A percentile compares a stretch with the other conserved stretches of the same genome.
phyloP scores from a whole-genome alignment of 148 eudicot genomes.

The Camellia granthamiana region DNA sequence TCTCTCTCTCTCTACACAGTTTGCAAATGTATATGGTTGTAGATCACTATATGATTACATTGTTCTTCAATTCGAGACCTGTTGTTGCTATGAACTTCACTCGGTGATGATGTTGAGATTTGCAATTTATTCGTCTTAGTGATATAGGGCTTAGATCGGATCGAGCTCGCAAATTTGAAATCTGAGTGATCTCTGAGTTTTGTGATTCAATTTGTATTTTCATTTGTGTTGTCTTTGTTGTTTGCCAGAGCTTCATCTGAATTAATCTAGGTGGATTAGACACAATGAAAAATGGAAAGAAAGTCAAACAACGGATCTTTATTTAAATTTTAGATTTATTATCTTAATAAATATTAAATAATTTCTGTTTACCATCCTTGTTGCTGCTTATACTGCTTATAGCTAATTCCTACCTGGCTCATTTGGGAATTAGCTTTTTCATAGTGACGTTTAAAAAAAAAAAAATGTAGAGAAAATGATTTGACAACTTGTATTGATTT shows the following conservation, averaged over 20 bases:
- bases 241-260: not conserved
- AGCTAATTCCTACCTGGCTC: not conserved
- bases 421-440: too few species aligned
- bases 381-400: not conserved
- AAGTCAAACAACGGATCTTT: not conserved
- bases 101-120: not conserved
- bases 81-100: not conserved
- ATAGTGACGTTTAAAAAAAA: too few species aligned
- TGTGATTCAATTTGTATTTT: not conserved
- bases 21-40: not conserved
- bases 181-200: not conserved
- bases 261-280: not conserved
- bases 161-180: conserved; percentile 6
- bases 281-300: not conserved
- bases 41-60: not conserved
- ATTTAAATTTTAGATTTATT: too few species aligned
- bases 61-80: not conserved
- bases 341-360: not conserved
- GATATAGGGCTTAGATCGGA: conserved; percentile 21
- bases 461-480: too few species aligned
- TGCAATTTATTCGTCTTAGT: not conserved
- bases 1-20: not conserved
- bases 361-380: not conserved
- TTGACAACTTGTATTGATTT: too few species aligned
- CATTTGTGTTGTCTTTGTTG: not conserved